Evolutionary conservation across 257 asterid genomes (phyloP).

Genomic region (Salvia hispanica): DNA sequence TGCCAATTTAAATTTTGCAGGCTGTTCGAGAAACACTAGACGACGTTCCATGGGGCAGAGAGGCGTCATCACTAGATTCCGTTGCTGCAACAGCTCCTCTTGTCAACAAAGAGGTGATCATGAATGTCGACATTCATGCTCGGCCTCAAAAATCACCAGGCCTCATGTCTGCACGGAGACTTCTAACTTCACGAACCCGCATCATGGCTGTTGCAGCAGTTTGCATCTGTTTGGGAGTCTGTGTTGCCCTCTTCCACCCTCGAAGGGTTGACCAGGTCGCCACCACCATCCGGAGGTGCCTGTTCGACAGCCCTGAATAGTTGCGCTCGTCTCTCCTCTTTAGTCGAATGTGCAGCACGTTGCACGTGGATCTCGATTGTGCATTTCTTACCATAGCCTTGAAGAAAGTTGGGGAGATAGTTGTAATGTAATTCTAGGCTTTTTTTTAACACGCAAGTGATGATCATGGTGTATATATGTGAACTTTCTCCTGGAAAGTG

Average conservation of each 20-base stretch:
- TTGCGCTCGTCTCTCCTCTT: too few relatives aligned
- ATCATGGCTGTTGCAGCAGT: constrained; percentile 39
- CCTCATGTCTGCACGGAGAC: constrained; percentile 28
- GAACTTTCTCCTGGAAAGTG: background rate
- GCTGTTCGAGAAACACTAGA: constrained; percentile 31
- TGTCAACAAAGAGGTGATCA: constrained; percentile 44
- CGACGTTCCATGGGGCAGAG: constrained; percentile 20
- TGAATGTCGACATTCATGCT: constrained; percentile 39
- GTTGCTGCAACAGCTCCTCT: constrained; percentile 55
- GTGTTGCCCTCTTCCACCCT: constrained; percentile 67
- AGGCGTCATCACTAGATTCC: constrained; percentile 25
- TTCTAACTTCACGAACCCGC: constrained; percentile 49
- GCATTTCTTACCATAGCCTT: constrained; percentile 1
- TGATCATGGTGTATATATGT: background rate
- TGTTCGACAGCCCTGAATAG: constrained; percentile 41
- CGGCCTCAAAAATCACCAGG: constrained; percentile 43
- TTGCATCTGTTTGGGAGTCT: constrained; percentile 69
- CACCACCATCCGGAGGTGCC: constrained; percentile 64
- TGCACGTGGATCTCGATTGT: background rate
- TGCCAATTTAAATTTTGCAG: constrained; percentile 34
- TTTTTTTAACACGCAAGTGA: background rate
- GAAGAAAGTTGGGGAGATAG: background rate
- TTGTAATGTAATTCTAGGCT: background rate
- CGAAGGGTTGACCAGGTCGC: constrained; percentile 54
- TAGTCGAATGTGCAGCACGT: constrained; percentile 20